Conservation (phyloP, 2,329 filamentous ascomycete species). For the Volutella citrinella region DNA sequence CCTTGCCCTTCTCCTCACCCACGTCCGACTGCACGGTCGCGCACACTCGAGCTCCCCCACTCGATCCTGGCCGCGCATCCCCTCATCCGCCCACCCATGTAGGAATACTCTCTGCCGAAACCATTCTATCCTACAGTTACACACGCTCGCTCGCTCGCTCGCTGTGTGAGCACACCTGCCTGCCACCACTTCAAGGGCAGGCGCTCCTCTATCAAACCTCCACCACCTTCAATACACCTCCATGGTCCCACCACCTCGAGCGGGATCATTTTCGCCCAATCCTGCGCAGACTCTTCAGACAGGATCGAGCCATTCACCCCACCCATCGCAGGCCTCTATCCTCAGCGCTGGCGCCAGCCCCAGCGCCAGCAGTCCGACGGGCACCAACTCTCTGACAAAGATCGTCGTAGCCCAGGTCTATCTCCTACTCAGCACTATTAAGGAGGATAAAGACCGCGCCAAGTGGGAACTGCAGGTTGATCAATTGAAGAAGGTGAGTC, state of each 20-base stretch:
- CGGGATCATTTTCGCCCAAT: conserved; percentile 64
- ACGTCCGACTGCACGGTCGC: conserved; percentile 18
- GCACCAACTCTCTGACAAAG: conserved; percentile 72
- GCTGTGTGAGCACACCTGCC: conserved; percentile 30
- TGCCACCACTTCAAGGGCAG: conserved; percentile 35
- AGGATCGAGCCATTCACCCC: conserved; percentile 53
- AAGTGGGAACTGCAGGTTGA: conserved; percentile 93
- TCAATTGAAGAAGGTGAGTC: conserved; percentile 81
- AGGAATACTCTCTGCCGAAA: conserved; percentile 26
- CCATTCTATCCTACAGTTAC: conserved; percentile 25
- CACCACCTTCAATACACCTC: conserved; percentile 37
- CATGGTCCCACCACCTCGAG: conserved; percentile 60
- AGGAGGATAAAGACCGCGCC: conserved; percentile 83
- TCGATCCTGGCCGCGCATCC: conserved; percentile 14
- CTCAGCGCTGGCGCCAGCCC: conserved; percentile 60
- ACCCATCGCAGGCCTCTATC: conserved; percentile 54
- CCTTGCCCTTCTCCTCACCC: conserved; percentile 15
- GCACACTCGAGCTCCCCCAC: conserved; percentile 14
- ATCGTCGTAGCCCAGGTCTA: conserved; percentile 95
- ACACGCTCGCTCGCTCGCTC: conserved; percentile 24
- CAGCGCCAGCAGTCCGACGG: conserved; percentile 61
- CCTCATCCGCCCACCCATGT: conserved; percentile 30
- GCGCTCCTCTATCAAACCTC: conserved; percentile 30
- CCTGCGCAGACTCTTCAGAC: conserved; percentile 57
- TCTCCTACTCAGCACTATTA: conserved; percentile 88